phyloP scores from a whole-genome alignment of 139 green algal genomes.

The Pleodorina starrii region DNA sequence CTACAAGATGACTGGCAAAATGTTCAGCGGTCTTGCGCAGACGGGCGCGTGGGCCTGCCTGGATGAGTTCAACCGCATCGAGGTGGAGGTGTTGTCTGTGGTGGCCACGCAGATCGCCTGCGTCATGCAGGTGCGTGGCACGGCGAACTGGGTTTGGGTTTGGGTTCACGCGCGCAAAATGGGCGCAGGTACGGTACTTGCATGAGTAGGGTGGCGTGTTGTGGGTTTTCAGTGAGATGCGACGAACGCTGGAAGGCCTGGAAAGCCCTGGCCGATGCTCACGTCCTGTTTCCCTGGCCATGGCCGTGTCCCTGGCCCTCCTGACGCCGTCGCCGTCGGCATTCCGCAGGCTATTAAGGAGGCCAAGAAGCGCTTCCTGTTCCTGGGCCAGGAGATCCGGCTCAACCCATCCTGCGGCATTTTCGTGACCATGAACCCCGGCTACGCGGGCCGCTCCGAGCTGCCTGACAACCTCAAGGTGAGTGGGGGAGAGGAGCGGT shows the following conservation, averaged over 20 bases:
- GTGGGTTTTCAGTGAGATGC: no score
- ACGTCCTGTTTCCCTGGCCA: no score
- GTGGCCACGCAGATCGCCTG: constrained; percentile 87
- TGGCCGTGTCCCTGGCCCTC: no score
- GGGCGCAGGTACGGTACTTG: no score
- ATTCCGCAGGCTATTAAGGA: constrained; percentile 92
- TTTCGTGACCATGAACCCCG: constrained; percentile 95
- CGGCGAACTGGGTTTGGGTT: no score
- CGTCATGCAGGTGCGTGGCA: constrained; percentile 80
- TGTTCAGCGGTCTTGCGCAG: constrained; percentile 87
- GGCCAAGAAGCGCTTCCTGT: constrained; percentile 79
- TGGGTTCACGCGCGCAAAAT: no score
- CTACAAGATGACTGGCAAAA: constrained; percentile 91
- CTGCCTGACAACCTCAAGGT: constrained; percentile 91
- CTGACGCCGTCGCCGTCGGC: no score
- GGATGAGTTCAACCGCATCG: constrained; percentile 94
- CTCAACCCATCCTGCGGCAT: constrained; percentile 87
- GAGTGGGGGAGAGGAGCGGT: neutral
- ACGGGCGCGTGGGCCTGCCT: constrained; percentile 90
- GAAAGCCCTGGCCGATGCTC: no score
- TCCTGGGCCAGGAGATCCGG: constrained; percentile 86
- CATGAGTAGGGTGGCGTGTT: no score
- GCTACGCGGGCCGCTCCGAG: constrained; percentile 77
- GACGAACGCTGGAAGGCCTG: no score
- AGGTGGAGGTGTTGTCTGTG: constrained; percentile 90